phyloP scores from a whole-genome alignment of 2,329 filamentous ascomycete species.

The Xylaria sp. region DNA sequence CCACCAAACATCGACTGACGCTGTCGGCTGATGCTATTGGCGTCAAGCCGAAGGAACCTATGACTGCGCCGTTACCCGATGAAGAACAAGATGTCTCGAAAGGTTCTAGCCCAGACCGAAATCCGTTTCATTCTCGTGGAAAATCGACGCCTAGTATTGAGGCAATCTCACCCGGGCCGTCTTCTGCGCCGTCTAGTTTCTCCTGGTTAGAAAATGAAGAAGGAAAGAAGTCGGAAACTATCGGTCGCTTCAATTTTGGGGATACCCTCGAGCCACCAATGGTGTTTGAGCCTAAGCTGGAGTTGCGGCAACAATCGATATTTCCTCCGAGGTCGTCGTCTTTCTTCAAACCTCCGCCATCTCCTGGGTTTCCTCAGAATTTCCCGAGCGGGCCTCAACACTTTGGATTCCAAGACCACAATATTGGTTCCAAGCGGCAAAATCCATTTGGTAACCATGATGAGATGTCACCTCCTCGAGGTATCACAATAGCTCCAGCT shows the following conservation, averaged over 20 bases:
- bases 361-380: conserved; percentile 56
- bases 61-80: conserved; percentile 68
- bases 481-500: conserved; percentile 51
- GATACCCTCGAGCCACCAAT: conserved; percentile 51
- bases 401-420: conserved; percentile 57
- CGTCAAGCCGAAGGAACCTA: conserved; percentile 63
- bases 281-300: conserved; percentile 46
- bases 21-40: conserved; percentile 69
- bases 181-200: conserved; percentile 72
- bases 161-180: conserved; percentile 69
- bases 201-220: conserved; percentile 66
- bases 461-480: conserved; percentile 45
- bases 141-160: conserved; percentile 64
- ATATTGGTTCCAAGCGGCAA: conserved; percentile 43
- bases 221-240: conserved; percentile 53
- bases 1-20: conserved; percentile 69
- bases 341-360: conserved; percentile 48
- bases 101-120: conserved; percentile 55
- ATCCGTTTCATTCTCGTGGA: conserved; percentile 59
- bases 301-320: conserved; percentile 29
- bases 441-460: conserved; percentile 36
- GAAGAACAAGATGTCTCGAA: conserved; percentile 60
- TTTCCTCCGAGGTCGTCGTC: conserved; percentile 45
- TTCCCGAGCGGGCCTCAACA: conserved; percentile 52
- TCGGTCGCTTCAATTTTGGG: conserved; percentile 55